A percentile compares a stretch with the other conserved stretches of the same genome.
These are phyloP conservation scores for Trichosporon sp. DNA, from an alignment of 1,284 basidiomycete species.

Conservation along the genomic window DNA sequence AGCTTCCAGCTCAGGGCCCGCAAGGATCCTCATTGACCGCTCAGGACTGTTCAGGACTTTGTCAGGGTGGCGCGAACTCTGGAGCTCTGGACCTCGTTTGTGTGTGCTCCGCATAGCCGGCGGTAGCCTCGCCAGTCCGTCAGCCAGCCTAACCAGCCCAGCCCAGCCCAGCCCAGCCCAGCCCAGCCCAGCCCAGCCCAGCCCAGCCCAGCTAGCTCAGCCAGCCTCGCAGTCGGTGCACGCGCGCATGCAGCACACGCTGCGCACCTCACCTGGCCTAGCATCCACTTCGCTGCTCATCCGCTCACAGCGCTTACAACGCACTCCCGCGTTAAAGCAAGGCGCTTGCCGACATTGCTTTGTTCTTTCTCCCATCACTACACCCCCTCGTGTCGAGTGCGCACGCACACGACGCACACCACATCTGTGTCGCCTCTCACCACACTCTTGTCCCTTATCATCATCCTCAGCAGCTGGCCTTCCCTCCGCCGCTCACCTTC, in stretches of 20 bases:
- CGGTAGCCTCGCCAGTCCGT: neutral
- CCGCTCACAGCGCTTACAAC: neutral
- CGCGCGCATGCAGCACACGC: neutral
- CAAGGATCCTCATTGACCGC: neutral
- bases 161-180: too few species aligned
- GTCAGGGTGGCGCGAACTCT: conserved; percentile 3
- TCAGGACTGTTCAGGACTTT: neutral
- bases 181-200: too few species aligned
- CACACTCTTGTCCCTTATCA: neutral
- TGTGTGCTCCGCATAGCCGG: conserved; percentile 11
- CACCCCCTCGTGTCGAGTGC: neutral
- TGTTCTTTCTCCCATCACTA: neutral
- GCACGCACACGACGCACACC: conserved; percentile 1
- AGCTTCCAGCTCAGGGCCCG: conserved; percentile 2
- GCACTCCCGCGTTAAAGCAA: conserved; percentile 1
- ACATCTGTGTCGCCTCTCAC: neutral
- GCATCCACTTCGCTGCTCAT: neutral
- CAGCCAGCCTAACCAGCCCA: too few species aligned
- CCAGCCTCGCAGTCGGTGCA: neutral
- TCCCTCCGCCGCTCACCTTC: neutral
- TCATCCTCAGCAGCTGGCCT: neutral
- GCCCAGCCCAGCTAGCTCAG: too few species aligned
- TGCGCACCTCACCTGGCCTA: neutral
- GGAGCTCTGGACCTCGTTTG: neutral
- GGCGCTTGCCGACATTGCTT: neutral